Base-by-base conservation (phyloP, 108 stramenopile genomes). In the Aurantiochytrium sp. region DNA sequence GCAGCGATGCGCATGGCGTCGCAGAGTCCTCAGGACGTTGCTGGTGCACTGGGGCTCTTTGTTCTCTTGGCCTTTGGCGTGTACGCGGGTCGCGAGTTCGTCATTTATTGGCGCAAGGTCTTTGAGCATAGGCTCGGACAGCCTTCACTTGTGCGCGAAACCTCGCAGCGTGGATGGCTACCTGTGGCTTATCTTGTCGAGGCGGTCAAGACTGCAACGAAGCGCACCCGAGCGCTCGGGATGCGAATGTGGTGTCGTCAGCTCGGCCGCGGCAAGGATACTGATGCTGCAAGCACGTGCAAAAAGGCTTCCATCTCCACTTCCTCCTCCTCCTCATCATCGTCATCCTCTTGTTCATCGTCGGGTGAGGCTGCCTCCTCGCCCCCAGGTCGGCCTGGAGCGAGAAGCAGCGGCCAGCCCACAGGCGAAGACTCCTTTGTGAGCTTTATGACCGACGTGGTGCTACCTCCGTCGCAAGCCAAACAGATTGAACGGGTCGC, bases 61-160 rank as follows among this genome's bases (percentile, higher is more conserved):
- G 96, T 97, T 76, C 96, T 95, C 57, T 92, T 97, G 87, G 98
- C 98, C 16, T 94, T 96, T 43, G 99, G 97, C 73, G 89, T 98
- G 35, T 98, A 97, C 89, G 87, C 45, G 35, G 90, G 72, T 57
- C 92, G 92, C 29, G 87, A 28, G 5, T 16, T 35, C n/a, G n/a
- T 59, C 45, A 18, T 29, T 3, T 72, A 91, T 53, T 28, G 25
- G 35, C 29, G 72, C 44, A 5, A 23, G 29, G 16, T 71, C 23
- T 5, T 29, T 16, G 90, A 93, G 93, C 91, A 96, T 28, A 94
- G 97, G 51, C 93, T 99, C 87, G 97, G 98, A 8, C 98, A 98
- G 91, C 99, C 99, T 1, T 95, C 95, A 91, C 94, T 99, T 83
- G 98, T 99, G 8, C 95, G 98, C 58, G 98, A 99, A 72, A 98